A percentile compares a stretch with the other conserved stretches of the same genome.
These are phyloP conservation scores for Sarocladium kiliense DNA, from an alignment of 2,329 filamentous ascomycete genomes.

Conservation along the genomic window DNA sequence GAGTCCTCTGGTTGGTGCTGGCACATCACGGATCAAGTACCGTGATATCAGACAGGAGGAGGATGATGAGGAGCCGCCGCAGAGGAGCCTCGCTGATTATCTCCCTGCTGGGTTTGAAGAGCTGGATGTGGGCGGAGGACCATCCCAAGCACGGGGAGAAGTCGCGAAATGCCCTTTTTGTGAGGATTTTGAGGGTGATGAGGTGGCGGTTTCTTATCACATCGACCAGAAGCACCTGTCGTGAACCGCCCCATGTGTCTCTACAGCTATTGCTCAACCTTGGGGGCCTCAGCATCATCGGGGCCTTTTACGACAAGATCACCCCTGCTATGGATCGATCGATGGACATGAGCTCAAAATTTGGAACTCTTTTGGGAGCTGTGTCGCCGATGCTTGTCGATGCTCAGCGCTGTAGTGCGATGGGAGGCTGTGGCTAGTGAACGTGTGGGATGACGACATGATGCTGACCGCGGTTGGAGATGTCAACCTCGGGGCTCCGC, in stretches of 20 bases:
- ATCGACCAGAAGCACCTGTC: slow-evolving; percentile 39
- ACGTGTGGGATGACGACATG: slow-evolving; percentile 2
- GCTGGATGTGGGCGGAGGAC: slow-evolving; percentile 1
- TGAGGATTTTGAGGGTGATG: slow-evolving; percentile 61
- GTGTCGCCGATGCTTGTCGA: no score
- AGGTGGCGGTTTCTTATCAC: slow-evolving; percentile 62
- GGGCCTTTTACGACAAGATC: background rate
- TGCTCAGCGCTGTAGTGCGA: background rate
- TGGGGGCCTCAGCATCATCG: background rate
- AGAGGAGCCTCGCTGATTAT: slow-evolving; percentile 40
- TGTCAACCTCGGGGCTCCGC: background rate
- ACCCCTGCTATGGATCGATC: no score
- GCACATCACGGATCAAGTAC: slow-evolving; percentile 16
- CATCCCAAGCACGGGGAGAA: background rate
- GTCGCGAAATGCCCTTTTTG: slow-evolving; percentile 58
- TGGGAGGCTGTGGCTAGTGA: background rate
- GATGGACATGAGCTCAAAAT: background rate
- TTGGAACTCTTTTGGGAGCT: background rate
- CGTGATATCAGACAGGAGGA: slow-evolving; percentile 28
- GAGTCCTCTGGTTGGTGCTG: slow-evolving; percentile 19
- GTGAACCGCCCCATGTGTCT: no score
- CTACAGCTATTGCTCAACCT: no score
- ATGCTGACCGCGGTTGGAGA: background rate
- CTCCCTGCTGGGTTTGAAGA: slow-evolving; percentile 37
- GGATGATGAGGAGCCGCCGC: slow-evolving; percentile 31